Conservation (phyloP, 331 rosid genomes). For the Rosa hybrid region DNA sequence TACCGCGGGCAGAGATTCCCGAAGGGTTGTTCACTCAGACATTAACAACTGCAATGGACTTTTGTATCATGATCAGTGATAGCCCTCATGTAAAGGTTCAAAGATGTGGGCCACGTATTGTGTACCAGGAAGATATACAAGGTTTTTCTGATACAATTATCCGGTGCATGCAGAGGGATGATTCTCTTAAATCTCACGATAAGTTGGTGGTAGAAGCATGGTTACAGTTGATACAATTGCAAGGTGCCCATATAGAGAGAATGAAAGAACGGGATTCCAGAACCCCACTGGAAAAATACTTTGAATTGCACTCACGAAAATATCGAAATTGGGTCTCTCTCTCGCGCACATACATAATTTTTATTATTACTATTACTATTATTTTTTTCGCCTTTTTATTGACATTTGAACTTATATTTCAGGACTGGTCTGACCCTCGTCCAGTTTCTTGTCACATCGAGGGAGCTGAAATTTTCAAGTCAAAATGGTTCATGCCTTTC, state of each 20-base stretch:
- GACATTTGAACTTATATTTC: background rate
- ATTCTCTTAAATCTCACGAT: background rate
- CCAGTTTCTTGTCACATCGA: fast-evolving
- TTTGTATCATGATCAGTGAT: too few species aligned
- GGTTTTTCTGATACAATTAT: background rate
- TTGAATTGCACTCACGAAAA: background rate
- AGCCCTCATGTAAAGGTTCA: too few species aligned
- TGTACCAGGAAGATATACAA: background rate
- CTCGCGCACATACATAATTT: too few species aligned
- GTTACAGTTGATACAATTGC: background rate
- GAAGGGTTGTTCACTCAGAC: background rate
- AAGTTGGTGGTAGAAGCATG: background rate
- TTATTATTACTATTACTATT: too few species aligned
- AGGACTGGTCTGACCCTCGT: background rate
- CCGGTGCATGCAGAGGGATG: background rate
- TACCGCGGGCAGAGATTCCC: background rate
- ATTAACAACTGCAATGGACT: too few species aligned
- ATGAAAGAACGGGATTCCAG: background rate
- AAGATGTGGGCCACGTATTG: too few species aligned
- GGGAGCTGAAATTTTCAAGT: background rate
- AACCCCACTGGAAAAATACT: background rate
- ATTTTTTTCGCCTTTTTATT: background rate
- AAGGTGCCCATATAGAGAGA: background rate
- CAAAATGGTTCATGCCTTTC: background rate
- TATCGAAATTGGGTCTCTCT: constrained; percentile 2